These are phyloP conservation scores for Fusarium tricinctum DNA, from an alignment of 2,329 filamentous ascomycete genomes.

Conservation along the genomic window DNA sequence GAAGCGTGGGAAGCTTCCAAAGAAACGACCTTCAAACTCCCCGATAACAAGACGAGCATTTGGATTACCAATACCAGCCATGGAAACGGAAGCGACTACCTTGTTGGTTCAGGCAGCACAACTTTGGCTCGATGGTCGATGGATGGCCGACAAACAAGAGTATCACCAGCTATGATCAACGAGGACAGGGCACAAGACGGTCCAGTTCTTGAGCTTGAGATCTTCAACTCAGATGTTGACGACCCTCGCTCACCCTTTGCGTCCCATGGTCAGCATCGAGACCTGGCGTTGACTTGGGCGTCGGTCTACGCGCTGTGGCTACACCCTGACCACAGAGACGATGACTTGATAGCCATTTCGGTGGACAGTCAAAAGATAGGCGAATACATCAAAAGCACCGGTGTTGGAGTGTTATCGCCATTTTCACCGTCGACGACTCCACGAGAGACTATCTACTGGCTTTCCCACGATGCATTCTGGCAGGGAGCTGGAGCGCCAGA, in stretches of 20 bases:
- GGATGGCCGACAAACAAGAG: slow-evolving; percentile 14
- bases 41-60: slow-evolving; percentile 23
- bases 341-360: slow-evolving; percentile 22
- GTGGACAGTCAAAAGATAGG: slow-evolving; percentile 19
- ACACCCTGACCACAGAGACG: slow-evolving; percentile 20
- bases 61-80: slow-evolving; percentile 20
- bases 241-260: slow-evolving; percentile 14
- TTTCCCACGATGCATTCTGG: slow-evolving; percentile 45
- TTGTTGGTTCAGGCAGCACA: slow-evolving; percentile 16
- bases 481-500: slow-evolving; percentile 49
- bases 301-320: slow-evolving; percentile 33
- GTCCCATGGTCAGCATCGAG: slow-evolving; percentile 5
- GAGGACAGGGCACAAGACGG: slow-evolving; percentile 22
- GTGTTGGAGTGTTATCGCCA: slow-evolving; percentile 21
- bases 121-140: slow-evolving; percentile 22
- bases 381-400: slow-evolving; percentile 26
- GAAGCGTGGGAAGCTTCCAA: slow-evolving; percentile 18
- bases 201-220: slow-evolving; percentile 13
- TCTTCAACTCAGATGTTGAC: slow-evolving; percentile 15
- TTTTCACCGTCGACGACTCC: slow-evolving; percentile 8
- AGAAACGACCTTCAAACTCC: slow-evolving; percentile 17
- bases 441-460: slow-evolving; percentile 35
- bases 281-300: slow-evolving; percentile 20
- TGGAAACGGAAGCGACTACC: slow-evolving; percentile 10
- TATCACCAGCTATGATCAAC: slow-evolving; percentile 32